Base-by-base conservation (phyloP, 2,329 filamentous ascomycete genomes). In the Neurospora sp. region DNA sequence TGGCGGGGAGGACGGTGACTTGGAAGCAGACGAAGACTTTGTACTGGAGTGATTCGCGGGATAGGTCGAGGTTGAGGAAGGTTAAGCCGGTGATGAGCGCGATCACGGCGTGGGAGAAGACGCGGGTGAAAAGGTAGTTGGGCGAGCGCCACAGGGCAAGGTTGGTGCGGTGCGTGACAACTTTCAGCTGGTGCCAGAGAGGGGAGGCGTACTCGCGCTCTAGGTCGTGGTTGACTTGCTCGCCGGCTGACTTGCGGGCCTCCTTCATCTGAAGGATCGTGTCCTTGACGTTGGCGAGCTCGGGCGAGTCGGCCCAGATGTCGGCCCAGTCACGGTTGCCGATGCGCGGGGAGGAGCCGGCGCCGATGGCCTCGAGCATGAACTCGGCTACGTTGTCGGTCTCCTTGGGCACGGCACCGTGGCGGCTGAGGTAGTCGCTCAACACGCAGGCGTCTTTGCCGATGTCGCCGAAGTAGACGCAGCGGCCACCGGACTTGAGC, bases 11-110 rank as follows among this genome's bases (percentile, higher is more conserved):
- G 28, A 97, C 91, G 0, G 92, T 93, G 68, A 93, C 88, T 78
- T 96, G 93, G 86, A 97, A 97, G 79, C 96, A 92, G 79, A 95
- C 88, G 80, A 97, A 97, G 72, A 97, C 87, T 71, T 90, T 90
- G 82, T 96, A 92, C 79, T 97, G 93, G 4, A 97, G 85, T 1
- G 90, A 92, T 1, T 90, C 82, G 10, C 91, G 87, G 2, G 91
- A 93, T 76, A 93, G 81, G 77, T 95, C 89, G 9, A 97, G 87
- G 72, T 93, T 87, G 67, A 96, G 83, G 79, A 91, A 97, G 40
- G 90, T 90, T 13, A 97, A 84, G 74, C 93, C 93, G 0, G 91
- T 93, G 69, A 96, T 82, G 15, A 97, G 77, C 1, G 91, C 90
- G 73, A 97, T 91, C 72, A 89, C 87, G 71, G 95, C 83, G 78